phyloP scores from a whole-genome alignment of 352 stramenopile species.

The Phytophthora sp. region DNA sequence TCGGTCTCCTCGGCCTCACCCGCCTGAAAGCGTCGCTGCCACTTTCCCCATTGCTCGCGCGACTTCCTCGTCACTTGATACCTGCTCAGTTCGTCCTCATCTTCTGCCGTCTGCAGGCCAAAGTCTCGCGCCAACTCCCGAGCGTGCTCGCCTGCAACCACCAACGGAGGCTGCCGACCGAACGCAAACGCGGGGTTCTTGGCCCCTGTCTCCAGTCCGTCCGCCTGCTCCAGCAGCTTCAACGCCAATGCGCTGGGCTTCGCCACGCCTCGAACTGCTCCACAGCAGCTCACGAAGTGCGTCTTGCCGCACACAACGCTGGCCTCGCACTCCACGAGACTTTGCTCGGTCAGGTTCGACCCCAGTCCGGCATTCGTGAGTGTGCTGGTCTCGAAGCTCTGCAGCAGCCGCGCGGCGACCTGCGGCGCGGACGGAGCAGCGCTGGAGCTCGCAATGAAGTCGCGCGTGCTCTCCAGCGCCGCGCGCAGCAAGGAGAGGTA shows the following conservation, averaged over 20 bases:
- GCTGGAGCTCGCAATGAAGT: conserved; percentile 3
- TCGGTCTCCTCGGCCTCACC: neutral
- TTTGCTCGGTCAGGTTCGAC: conserved; percentile 57
- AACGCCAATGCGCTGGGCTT: conserved; percentile 54
- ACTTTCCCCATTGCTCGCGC: conserved; percentile 51
- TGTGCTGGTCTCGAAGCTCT: conserved; percentile 50
- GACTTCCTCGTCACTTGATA: conserved; percentile 51
- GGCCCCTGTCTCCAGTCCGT: neutral
- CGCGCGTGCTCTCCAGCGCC: conserved; percentile 30
- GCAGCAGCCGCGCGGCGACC: conserved; percentile 42
- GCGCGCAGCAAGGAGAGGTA: conserved; percentile 50
- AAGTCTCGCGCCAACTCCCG: conserved; percentile 37
- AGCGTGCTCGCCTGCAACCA: conserved; percentile 59
- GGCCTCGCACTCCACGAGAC: conserved; percentile 62
- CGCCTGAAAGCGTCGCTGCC: conserved; percentile 43
- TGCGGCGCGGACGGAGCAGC: conserved; percentile 21
- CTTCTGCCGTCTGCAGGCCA: conserved; percentile 42
- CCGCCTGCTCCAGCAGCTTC: conserved; percentile 43
- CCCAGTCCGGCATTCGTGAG: conserved; percentile 66
- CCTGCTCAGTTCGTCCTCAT: conserved; percentile 18
- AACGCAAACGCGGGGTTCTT: conserved; percentile 24
- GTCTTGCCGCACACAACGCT: conserved; percentile 56
- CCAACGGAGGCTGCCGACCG: conserved; percentile 60
- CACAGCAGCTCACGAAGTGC: conserved; percentile 47
- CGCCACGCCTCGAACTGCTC: conserved; percentile 48